These are phyloP conservation scores for Phylloporus gajari DNA, from an alignment of 1,284 basidiomycete species.

Conservation along the genomic window DNA sequence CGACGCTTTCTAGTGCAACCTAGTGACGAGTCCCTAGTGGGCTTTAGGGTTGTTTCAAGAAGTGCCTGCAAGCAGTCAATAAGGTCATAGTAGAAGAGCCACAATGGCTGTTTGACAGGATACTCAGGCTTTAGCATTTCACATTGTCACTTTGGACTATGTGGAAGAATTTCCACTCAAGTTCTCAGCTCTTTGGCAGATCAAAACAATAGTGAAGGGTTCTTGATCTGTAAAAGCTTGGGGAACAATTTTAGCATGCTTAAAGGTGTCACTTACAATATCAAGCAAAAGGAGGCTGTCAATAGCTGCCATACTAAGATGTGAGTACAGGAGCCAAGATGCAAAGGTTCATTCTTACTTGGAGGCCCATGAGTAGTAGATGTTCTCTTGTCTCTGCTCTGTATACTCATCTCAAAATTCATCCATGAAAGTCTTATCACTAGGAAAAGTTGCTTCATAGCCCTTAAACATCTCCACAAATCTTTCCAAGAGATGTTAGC, in stretches of 20 bases:
- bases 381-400: neutral
- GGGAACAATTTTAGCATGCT: neutral
- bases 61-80: neutral
- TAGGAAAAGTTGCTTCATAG: neutral
- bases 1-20: too few species aligned
- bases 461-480: neutral
- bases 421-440: constrained; percentile 10
- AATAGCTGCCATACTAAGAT: constrained; percentile 6
- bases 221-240: neutral
- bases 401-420: constrained; percentile 8
- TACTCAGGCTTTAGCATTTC: neutral
- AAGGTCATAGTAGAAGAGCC: neutral
- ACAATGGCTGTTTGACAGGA: neutral
- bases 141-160: neutral
- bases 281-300: neutral
- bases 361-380: constrained; percentile 1
- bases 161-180: neutral
- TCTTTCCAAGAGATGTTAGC: too few species aligned
- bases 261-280: neutral
- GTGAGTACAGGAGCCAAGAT: neutral
- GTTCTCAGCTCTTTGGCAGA: neutral
- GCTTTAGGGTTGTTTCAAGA: too few species aligned
- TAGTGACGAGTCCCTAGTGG: too few species aligned
- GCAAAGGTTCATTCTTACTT: constrained; percentile 9
- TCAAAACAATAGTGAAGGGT: neutral